Base-by-base conservation (phyloP, 2,329 filamentous ascomycete genomes). In the Fusarium liriodendri region DNA sequence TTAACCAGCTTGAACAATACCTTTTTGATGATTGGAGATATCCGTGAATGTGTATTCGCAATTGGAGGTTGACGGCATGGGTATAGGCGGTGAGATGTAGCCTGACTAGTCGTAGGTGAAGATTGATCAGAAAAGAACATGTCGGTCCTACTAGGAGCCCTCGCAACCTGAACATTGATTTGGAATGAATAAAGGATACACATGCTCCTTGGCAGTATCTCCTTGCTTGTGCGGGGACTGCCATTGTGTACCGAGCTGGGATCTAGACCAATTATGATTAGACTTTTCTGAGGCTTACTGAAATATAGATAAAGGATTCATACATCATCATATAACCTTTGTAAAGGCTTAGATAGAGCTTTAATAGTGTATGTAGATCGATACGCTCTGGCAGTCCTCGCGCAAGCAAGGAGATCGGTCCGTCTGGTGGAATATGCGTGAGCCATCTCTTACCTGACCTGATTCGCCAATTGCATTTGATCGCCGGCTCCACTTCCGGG, bases 1-100 rank as follows among this genome's bases (percentile, higher is more conserved):
- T 75, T 74, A 52, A 73, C 47, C 72, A 67, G 45, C 60, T 73
- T 47, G 63, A 71, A 68, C 58, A 63, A 62, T 22, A 62, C 42
- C 13, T 29, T 18, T 22, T 58, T 55, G 29, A 20, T 32, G 18
- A 10, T 37, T 13, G 5, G 10, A 29, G 5, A 9, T 6, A 4
- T 55, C 25, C 2, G 14, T 57, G 52, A 6, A n/a, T 33, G 50
- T 54, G 6, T 20, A 16, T 33, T 54, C 6, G 27, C 3, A 20
- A 18, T 20, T 32, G n/a, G 20, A 54, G 18, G 27, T 52, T 20
- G 2, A 54, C 6, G 18, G 7, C 27, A 50, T 54, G 18, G 10
- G 2, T 32, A 13, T 32, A 11, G 25, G 16, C 14, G 4, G 25
- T 54, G 27, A 54, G 47, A 54, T 32, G 11, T 20, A n/a, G 18